phyloP scores from a whole-genome alignment of 202 grass and related monocot species.

The Eragrostis tef region DNA sequence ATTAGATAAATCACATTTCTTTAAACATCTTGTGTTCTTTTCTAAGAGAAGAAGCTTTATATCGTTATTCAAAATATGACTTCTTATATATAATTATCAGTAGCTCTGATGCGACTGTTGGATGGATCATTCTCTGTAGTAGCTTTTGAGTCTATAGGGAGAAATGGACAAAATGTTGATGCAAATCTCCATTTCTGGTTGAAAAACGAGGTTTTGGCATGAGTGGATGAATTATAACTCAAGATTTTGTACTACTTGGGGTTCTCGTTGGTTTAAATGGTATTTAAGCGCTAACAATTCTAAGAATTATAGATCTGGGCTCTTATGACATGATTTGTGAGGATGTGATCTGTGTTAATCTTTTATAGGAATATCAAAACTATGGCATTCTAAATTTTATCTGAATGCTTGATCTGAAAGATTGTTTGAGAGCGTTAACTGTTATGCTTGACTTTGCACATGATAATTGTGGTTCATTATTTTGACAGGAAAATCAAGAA shows the following conservation, averaged over 20 bases:
- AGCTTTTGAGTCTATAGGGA: conserved; percentile 11
- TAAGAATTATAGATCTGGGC: neutral
- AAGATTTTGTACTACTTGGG: conserved; percentile 34
- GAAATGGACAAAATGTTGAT: conserved; percentile 23
- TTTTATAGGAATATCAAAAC: conserved; percentile 1
- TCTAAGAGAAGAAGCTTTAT: conserved; percentile 5
- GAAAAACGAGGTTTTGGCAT: conserved; percentile 7
- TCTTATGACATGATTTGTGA: neutral
- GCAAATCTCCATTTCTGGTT: conserved; percentile 22
- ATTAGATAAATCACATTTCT: neutral
- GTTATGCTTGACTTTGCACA: neutral
- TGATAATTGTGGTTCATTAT: conserved; percentile 30
- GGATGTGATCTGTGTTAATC: neutral
- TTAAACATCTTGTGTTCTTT: conserved; percentile 8
- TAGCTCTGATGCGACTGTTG: conserved; percentile 34
- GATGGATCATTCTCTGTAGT: conserved; percentile 23
- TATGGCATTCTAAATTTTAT: conserved; percentile 5
- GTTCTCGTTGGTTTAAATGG: conserved; percentile 19
- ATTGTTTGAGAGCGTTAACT: neutral
- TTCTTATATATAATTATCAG: conserved; percentile 19
- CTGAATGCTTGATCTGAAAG: no score
- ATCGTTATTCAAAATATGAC: no score
- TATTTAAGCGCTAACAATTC: conserved; percentile 12
- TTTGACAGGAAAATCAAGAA: conserved; percentile 92
- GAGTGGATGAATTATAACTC: conserved; percentile 32